Evolutionary conservation across 768 basidiomycete species (phyloP).

Genomic region (Pulveroboletus ravenelii): DNA sequence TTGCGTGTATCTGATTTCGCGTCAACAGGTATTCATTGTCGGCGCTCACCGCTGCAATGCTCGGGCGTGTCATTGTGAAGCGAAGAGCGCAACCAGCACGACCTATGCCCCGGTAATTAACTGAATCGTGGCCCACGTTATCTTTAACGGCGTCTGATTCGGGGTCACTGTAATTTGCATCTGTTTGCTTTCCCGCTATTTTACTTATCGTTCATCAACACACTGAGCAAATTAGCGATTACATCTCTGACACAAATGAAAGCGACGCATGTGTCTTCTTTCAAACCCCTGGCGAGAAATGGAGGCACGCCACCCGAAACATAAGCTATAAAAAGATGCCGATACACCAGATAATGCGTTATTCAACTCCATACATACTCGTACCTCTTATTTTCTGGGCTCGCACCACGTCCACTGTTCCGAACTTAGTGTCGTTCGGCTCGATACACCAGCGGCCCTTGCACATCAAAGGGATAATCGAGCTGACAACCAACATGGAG

Average conservation of each 20-base stretch:
- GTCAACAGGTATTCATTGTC: slow-evolving; percentile 80
- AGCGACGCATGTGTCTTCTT: not conserved
- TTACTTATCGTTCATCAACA: not conserved
- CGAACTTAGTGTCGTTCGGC: not conserved
- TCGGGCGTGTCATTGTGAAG: slow-evolving; percentile 58
- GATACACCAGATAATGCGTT: not conserved
- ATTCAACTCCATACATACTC: not conserved
- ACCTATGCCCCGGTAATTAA: slow-evolving; percentile 50
- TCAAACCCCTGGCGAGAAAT: slow-evolving; percentile 3
- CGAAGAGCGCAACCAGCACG: slow-evolving; percentile 46
- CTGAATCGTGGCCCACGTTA: not conserved
- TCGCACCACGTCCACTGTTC: not conserved
- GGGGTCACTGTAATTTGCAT: slow-evolving; percentile 1
- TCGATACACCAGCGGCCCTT: not conserved
- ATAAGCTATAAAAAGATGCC: slow-evolving; percentile 4
- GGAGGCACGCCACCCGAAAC: slow-evolving; percentile 7
- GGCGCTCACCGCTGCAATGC: slow-evolving; percentile 80
- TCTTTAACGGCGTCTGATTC: not conserved
- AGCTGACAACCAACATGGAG: not conserved
- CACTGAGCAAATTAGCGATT: not conserved
- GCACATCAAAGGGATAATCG: not conserved
- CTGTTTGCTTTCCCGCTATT: not conserved
- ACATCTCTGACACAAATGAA: slow-evolving; percentile 6
- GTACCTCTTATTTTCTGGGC: not conserved
- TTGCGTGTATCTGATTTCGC: slow-evolving; percentile 10